Percentiles rank a stretch among this genome's conserved stretches.
Conservation (phyloP, 179 eudicot species). For the Drosera spatulata region DNA sequence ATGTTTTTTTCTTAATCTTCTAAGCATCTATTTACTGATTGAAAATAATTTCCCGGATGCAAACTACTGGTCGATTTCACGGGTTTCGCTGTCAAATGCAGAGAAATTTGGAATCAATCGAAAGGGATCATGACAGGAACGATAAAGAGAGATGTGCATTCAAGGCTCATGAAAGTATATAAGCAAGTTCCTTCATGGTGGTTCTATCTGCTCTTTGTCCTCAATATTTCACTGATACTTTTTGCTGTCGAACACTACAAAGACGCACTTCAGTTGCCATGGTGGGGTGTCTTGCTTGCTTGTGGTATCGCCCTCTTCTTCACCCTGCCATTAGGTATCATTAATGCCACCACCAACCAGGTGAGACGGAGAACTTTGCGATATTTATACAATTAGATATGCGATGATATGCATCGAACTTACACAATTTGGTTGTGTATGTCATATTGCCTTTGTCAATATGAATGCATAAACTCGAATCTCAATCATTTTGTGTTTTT, state of each 20-base stretch:
- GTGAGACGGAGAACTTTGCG: constrained; percentile 6
- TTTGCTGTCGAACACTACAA: constrained; percentile 42
- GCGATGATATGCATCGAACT: not conserved
- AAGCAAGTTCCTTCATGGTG: constrained; percentile 73
- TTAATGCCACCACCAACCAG: constrained; percentile 72
- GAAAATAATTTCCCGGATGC: not conserved
- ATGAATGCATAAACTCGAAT: not conserved
- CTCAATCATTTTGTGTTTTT: not conserved
- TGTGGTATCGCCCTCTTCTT: constrained; percentile 53
- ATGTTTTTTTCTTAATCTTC: too few relatives aligned
- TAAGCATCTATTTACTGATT: not conserved
- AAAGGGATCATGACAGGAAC: constrained; percentile 23
- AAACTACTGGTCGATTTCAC: not conserved
- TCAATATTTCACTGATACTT: constrained; percentile 33
- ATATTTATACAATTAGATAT: not conserved
- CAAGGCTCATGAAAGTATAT: constrained; percentile 57
- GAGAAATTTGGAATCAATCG: constrained; percentile 33
- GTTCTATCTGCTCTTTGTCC: constrained; percentile 44
- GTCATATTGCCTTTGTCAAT: too few relatives aligned
- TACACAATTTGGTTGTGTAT: too few relatives aligned
- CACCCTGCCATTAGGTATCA: constrained; percentile 74
- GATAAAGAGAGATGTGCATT: constrained; percentile 47
- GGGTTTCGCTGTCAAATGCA: constrained; percentile 6
- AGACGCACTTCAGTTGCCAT: constrained; percentile 61
- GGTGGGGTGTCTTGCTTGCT: constrained; percentile 80